phyloP scores from a whole-genome alignment of 164 flowering plant species.

The Dillenia turbinata region DNA sequence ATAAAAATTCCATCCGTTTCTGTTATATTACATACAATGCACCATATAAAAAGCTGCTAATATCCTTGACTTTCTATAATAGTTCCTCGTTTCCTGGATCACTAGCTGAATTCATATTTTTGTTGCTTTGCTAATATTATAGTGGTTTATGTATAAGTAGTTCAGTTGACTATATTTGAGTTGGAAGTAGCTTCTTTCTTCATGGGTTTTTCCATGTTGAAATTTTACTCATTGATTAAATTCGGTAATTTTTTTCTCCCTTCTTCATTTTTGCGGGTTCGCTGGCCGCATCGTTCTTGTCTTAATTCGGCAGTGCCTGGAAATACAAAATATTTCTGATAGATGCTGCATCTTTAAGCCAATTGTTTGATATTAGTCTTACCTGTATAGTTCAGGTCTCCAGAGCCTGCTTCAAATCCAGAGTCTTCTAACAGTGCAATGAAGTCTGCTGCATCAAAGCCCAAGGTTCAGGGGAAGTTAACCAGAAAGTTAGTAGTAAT shows the following conservation, averaged over 20 bases:
- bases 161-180: too few species aligned
- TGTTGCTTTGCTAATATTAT: too few species aligned
- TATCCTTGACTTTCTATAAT: not conserved
- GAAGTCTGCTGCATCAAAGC: slow-evolving; percentile 19
- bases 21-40: not conserved
- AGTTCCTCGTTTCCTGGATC: too few species aligned
- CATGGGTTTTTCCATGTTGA: not conserved
- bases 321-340: not conserved
- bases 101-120: too few species aligned
- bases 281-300: too few species aligned
- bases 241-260: not conserved
- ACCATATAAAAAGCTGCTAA: not conserved
- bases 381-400: slow-evolving; percentile 27
- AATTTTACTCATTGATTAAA: not conserved
- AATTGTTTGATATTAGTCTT: not conserved
- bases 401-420: slow-evolving; percentile 11
- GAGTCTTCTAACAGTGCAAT: slow-evolving; percentile 19
- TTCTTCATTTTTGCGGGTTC: not conserved
- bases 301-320: not conserved
- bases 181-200: too few species aligned
- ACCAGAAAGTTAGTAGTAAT: slow-evolving; percentile 62
- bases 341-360: not conserved
- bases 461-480: slow-evolving; percentile 46
- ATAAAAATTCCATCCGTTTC: not conserved
- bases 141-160: too few species aligned